These are phyloP conservation scores for Colletotrichum truncatum DNA, from an alignment of 2,329 filamentous ascomycete genomes.

Conservation along the genomic window DNA sequence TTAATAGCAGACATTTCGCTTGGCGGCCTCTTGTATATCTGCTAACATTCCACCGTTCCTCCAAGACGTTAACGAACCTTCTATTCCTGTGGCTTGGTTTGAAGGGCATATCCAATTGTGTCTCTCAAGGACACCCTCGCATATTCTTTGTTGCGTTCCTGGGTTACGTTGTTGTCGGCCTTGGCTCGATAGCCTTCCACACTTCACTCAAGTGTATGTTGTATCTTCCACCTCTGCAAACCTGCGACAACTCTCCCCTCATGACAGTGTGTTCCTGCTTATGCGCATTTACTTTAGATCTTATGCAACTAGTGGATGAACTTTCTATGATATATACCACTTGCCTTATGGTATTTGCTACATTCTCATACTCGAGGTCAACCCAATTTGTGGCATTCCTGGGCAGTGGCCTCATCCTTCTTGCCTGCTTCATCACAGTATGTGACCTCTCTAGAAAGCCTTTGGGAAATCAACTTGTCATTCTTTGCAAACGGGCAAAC, in stretches of 20 bases:
- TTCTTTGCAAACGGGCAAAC: neutral
- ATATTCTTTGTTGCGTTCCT: conserved; percentile 76
- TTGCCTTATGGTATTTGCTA: conserved; percentile 68
- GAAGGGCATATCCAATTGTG: conserved; percentile 79
- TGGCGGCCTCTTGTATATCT: neutral
- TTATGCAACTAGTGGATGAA: conserved; percentile 69
- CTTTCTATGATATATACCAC: conserved; percentile 70
- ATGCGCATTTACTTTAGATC: conserved; percentile 48
- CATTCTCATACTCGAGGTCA: conserved; percentile 75
- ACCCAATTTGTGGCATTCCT: conserved; percentile 59
- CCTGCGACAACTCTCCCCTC: neutral
- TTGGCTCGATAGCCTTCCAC: conserved; percentile 67
- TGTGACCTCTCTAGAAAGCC: conserved; percentile 47
- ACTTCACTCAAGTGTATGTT: conserved; percentile 62
- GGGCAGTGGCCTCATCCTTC: conserved; percentile 62
- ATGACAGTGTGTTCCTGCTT: neutral
- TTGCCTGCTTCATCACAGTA: conserved; percentile 77
- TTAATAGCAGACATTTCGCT: neutral
- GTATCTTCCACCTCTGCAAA: neutral
- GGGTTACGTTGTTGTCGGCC: conserved; percentile 63
- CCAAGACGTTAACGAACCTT: conserved; percentile 79
- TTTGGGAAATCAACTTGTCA: neutral
- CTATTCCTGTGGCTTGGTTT: conserved; percentile 82
- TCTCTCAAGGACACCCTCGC: conserved; percentile 75
- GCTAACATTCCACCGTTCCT: neutral